Evolutionary conservation across 192 early-diverging fungal genomes (phyloP).

Genomic region (Backusella sp.): DNA sequence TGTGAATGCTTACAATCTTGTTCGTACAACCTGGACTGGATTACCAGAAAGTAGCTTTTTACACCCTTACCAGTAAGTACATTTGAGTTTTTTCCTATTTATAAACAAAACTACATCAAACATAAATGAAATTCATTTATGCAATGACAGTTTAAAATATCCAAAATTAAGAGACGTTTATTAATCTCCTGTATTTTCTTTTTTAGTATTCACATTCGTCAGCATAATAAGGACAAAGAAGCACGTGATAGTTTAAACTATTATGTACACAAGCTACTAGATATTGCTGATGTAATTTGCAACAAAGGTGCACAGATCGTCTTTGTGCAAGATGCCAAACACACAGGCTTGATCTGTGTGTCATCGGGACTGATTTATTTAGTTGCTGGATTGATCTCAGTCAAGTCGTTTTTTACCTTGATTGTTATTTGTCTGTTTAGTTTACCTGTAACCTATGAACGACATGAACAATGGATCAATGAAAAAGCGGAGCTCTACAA

Average conservation of each 20-base stretch:
- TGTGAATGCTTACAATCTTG: conserved; percentile 25
- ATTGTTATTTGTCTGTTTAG: conserved; percentile 1
- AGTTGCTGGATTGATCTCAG: not conserved
- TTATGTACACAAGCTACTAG: not conserved
- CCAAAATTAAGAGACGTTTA: not conserved
- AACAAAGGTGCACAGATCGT: conserved; percentile 10
- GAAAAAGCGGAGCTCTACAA: not conserved
- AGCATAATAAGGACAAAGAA: not conserved
- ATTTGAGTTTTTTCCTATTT: too few species aligned
- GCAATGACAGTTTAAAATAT: not conserved
- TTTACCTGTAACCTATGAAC: conserved; percentile 1
- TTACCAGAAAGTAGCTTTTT: not conserved
- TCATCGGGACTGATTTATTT: conserved; percentile 8
- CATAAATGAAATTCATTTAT: not conserved
- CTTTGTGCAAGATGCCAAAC: conserved; percentile 2
- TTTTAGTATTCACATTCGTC: conserved; percentile 14
- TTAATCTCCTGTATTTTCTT: conserved; percentile 8
- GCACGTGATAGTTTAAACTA: conserved; percentile 10
- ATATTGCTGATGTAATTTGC: conserved; percentile 2
- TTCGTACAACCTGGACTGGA: conserved; percentile 16
- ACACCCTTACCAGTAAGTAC: conserved; percentile 30
- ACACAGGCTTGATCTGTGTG: not conserved
- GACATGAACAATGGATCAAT: conserved; percentile 14
- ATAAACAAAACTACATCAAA: too few species aligned
- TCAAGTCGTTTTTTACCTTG: conserved; percentile 5